Evolutionary conservation across 2,329 filamentous ascomycete genomes (phyloP).

Genomic region (Leptographium wingfieldii): DNA sequence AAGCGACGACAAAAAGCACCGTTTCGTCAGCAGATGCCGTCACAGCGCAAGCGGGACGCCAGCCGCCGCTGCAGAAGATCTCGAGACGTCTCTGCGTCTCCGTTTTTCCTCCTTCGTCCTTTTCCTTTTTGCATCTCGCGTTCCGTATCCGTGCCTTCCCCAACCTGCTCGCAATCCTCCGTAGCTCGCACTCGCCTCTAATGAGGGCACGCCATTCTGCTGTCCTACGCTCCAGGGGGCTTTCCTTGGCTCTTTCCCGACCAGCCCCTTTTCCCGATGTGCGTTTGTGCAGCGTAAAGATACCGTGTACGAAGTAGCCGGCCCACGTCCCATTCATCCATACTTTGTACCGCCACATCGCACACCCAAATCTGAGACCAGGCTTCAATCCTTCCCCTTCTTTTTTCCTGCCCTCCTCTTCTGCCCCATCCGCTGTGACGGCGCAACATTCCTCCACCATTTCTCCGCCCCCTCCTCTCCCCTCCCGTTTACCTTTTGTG

Average conservation of each 20-base stretch:
- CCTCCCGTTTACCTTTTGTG: not conserved
- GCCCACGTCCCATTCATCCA: not conserved
- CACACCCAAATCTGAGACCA: conserved; percentile 3
- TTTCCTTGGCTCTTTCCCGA: not conserved
- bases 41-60: not conserved
- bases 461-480: not conserved
- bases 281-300: not conserved
- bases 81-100: not conserved
- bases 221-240: not conserved
- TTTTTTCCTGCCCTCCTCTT: not conserved
- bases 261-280: not conserved
- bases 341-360: not conserved
- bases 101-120: not conserved
- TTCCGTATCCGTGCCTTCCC: not conserved
- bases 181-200: not conserved
- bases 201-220: not conserved
- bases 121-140: not conserved
- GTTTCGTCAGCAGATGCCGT: not conserved
- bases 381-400: conserved; percentile 9
- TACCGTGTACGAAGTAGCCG: not conserved
- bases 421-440: not conserved
- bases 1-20: not conserved
- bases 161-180: not conserved
- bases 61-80: not conserved
- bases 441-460: not conserved